These are phyloP conservation scores for Colletotrichum karsti DNA, from an alignment of 2,329 filamentous ascomycete species.

Conservation along the genomic window DNA sequence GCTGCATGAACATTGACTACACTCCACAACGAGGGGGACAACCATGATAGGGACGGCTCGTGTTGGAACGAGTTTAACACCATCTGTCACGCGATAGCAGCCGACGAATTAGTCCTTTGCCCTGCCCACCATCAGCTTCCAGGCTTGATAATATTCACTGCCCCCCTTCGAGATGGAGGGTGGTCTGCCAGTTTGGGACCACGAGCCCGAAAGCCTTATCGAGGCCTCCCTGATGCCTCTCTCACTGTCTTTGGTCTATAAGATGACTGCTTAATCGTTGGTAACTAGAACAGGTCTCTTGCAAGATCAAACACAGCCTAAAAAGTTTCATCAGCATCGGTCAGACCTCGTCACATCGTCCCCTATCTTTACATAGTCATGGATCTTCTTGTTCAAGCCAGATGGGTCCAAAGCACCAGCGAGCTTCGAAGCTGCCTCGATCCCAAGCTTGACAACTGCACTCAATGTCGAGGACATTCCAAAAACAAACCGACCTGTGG, in stretches of 20 bases:
- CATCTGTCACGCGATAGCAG: no score
- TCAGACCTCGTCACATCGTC: neutral
- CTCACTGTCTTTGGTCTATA: neutral
- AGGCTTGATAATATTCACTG: neutral
- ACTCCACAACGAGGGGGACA: no score
- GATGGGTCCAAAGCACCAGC: neutral
- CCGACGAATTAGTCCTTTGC: neutral
- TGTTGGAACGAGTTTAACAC: no score
- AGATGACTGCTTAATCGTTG: no score
- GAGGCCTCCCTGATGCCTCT: constrained; percentile 7
- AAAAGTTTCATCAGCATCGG: neutral
- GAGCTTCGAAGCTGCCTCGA: constrained; percentile 4
- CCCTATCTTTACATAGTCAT: neutral
- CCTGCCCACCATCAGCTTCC: neutral
- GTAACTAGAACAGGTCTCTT: no score
- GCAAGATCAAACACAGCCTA: no score
- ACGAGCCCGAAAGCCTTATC: neutral
- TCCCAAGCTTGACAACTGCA: neutral
- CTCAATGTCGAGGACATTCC: neutral
- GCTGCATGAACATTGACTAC: no score
- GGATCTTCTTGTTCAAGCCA: neutral
- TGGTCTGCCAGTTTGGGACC: neutral
- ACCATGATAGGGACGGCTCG: no score
- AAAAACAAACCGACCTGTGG: neutral
- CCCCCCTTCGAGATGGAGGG: neutral